Percentiles rank a stretch among this genome's conserved stretches.
Conservation (phyloP, 2,329 filamentous ascomycete species). For the Zymoseptoria crescenta region DNA sequence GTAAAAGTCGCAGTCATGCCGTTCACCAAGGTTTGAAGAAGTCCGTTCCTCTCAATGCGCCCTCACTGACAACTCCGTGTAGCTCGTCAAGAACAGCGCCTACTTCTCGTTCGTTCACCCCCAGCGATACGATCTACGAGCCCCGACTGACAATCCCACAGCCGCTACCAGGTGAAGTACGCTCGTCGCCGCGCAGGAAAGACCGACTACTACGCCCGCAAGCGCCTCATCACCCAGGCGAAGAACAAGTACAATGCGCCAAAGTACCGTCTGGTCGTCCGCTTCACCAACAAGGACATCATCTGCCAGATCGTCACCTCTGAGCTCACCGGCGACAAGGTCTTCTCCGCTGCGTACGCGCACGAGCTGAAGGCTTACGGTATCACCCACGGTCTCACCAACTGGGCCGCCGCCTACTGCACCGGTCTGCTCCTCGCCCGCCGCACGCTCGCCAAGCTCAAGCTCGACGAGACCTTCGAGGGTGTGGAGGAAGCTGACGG, state of each 20-base stretch:
- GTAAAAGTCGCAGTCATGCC: slow-evolving; percentile 12
- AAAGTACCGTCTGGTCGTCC: slow-evolving; percentile 99
- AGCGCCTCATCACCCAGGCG: slow-evolving; percentile 98
- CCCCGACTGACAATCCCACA: slow-evolving; percentile 34
- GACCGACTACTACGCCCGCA: slow-evolving; percentile 99
- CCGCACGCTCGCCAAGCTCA: slow-evolving; percentile 94
- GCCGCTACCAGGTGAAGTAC: slow-evolving; percentile 99
- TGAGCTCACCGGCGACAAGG: slow-evolving; percentile 96
- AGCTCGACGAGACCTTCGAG: slow-evolving; percentile 82
- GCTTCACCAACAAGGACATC: slow-evolving; percentile 80
- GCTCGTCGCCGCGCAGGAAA: slow-evolving; percentile 91
- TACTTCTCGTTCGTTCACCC: slow-evolving; percentile 80
- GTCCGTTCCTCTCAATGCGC: background rate
- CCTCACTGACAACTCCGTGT: slow-evolving; percentile 44
- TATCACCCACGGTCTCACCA: slow-evolving; percentile 97
- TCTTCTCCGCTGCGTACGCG: slow-evolving; percentile 83
- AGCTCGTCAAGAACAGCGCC: slow-evolving; percentile 92
- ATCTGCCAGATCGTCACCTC: slow-evolving; percentile 95
- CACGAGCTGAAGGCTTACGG: slow-evolving; percentile 98
- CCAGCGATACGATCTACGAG: slow-evolving; percentile 1
- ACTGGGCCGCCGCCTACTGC: slow-evolving; percentile 97
- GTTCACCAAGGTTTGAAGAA: slow-evolving; percentile 1
- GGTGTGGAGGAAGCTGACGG: slow-evolving; percentile 97
- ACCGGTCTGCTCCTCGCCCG: slow-evolving; percentile 95
- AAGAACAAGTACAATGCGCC: slow-evolving; percentile 99